Conservation (phyloP, 2,329 filamentous ascomycete genomes). For the Ascomycota sp. region DNA sequence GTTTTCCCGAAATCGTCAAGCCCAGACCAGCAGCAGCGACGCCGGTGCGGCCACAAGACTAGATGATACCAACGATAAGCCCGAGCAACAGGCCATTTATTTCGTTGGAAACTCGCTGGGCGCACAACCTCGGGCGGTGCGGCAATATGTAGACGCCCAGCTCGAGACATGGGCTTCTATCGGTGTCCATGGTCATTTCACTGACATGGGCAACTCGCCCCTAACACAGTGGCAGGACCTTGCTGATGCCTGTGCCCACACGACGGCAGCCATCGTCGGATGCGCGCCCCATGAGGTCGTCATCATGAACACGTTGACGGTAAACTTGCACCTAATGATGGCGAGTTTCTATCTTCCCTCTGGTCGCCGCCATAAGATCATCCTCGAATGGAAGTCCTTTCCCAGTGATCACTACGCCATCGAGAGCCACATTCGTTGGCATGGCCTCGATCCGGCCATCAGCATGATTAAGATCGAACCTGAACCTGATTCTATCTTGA, state of each 20-base stretch:
- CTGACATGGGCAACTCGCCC: slow-evolving; percentile 42
- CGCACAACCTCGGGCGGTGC: slow-evolving; percentile 53
- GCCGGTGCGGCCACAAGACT: too few species aligned
- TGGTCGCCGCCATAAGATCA: slow-evolving; percentile 48
- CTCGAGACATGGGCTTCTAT: slow-evolving; percentile 70
- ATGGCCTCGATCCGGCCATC: slow-evolving; percentile 42
- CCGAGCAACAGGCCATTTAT: slow-evolving; percentile 36
- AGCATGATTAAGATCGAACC: slow-evolving; percentile 60
- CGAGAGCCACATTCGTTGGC: slow-evolving; percentile 57
- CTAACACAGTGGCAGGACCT: slow-evolving; percentile 59
- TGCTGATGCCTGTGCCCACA: slow-evolving; percentile 50
- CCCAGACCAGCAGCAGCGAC: too few species aligned
- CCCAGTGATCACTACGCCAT: slow-evolving; percentile 76
- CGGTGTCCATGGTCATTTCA: slow-evolving; percentile 72
- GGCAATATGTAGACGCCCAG: slow-evolving; percentile 47
- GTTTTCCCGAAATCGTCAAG: too few species aligned
- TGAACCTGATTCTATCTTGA: slow-evolving; percentile 30
- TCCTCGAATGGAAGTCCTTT: slow-evolving; percentile 79
- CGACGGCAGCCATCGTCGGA: slow-evolving; percentile 56
- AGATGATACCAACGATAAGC: too few species aligned
- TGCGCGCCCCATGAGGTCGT: slow-evolving; percentile 55
- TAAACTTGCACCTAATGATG: slow-evolving; percentile 65
- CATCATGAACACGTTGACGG: slow-evolving; percentile 73
- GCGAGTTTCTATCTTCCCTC: slow-evolving; percentile 65
- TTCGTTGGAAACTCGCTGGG: slow-evolving; percentile 83